Evolutionary conservation across 2,329 filamentous ascomycete genomes (phyloP), one percentile per base, ranked within the genome.

Genomic region (Ophiostoma sp.): DNA sequence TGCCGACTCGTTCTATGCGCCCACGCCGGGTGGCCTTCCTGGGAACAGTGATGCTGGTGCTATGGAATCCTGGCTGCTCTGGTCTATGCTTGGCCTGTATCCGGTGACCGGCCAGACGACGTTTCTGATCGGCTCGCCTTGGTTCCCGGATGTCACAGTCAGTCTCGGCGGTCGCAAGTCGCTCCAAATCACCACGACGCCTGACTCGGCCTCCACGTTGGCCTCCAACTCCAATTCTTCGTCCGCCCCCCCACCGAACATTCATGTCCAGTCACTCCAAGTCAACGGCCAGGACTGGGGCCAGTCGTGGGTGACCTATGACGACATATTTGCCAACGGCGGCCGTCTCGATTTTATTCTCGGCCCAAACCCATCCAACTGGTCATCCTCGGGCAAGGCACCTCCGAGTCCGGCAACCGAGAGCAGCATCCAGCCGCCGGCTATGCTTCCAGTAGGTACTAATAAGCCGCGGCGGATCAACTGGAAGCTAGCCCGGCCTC

Each of bases 21-120:
- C 83, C 1, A 83, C 82, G 0, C 78, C 80, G 0, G 74, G 73
- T 7, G 89, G 89, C 0, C 79, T 91, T 0, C 89, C 89, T 0
- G 89, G 89, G 0, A 91, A 91, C 76, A 87, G 84, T 62, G 89
- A 91, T 75, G 87, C 87, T 1, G 89, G 89, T 6, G 87, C 89
- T 14, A 90, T 91, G 88, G 87, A 91, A 74, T 86, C 84, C 7
- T 90, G 87, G 85, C 76, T 89, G 2, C 76, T 89, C 8, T 91
- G 88, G 85, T 85, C 84, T 71, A 89, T 89, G 82, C 82, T 90
- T 49, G 88, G 88, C 1, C 77, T 90, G 41, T 90, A 89, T 72
- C 88, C 88, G 1, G 78, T 91, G 71, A 89, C 87, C 0, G 87
- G 87, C 0, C 88, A 90, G 78, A 86, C 86, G 0, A 88, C 85